Percentiles rank a stretch among this genome's conserved stretches.
These are phyloP conservation scores for Aspergillaceae sp. DNA, from an alignment of 2,329 filamentous ascomycete species.

Conservation along the genomic window DNA sequence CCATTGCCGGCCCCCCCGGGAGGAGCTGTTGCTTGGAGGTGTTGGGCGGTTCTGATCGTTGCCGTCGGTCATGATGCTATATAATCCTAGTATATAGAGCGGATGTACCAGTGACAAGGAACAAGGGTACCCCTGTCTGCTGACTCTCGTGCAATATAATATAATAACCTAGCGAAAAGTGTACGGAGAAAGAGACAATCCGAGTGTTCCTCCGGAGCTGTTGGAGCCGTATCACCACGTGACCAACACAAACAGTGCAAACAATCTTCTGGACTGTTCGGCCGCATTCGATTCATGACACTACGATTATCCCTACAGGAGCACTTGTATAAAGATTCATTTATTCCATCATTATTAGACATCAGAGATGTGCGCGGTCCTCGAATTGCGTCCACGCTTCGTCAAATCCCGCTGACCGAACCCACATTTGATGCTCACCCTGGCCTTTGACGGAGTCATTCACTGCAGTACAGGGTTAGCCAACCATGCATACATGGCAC, in stretches of 20 bases:
- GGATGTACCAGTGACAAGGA: neutral
- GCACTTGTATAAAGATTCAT: too few species aligned
- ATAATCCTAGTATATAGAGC: neutral
- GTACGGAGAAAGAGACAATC: too few species aligned
- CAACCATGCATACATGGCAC: neutral
- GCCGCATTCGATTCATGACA: neutral
- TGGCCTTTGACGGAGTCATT: constrained; percentile 28
- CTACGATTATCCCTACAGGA: too few species aligned
- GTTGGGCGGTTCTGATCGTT: constrained; percentile 8
- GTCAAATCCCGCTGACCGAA: constrained; percentile 34
- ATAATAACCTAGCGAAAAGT: neutral
- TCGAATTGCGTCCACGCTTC: constrained; percentile 31
- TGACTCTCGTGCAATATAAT: neutral
- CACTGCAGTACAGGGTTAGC: constrained; percentile 15
- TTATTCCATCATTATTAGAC: too few species aligned
- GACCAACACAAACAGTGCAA: constrained; percentile 10
- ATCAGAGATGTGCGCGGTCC: constrained; percentile 13
- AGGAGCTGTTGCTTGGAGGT: constrained; percentile 5
- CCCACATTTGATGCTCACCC: constrained; percentile 22
- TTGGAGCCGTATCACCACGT: constrained; percentile 17
- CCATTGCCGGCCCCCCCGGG: constrained; percentile 13
- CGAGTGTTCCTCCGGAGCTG: too few species aligned
- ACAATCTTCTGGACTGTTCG: constrained; percentile 6
- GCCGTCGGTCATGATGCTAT: constrained; percentile 18
- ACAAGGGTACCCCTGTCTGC: neutral